Evolutionary conservation across 352 stramenopile genomes (phyloP), one percentile per base, ranked within the genome.

Genomic region (Hyaloperonospora brassicae): DNA sequence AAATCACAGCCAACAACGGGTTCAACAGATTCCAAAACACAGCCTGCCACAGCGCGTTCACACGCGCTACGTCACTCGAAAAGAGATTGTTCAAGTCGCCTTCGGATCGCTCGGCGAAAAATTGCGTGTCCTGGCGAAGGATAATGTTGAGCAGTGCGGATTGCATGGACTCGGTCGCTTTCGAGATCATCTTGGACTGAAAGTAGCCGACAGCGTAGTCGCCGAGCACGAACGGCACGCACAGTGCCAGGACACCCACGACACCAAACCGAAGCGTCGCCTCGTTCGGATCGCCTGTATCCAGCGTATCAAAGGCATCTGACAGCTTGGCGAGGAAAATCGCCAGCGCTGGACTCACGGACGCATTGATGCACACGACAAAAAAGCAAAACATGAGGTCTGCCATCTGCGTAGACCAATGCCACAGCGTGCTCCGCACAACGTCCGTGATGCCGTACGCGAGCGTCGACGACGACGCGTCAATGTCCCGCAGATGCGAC

Each of bases 171-270:
- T 91, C 79, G 0, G 81, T 92, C 14, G 84, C 84, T 63, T 92
- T 94, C 24, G 81, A 82, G 50, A 94, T 94, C 84, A 94, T 94
- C 48, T 94, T 94, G 49, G 79, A 90, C 66, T 94, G 84, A 67
- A 94, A 94, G 59, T 89, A 93, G 39, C 84, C 84, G 31, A 94
- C 82, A 1, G 76, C 70, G 59, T 91, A 91, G 64, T 94, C 76
- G n/a, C 81, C 84, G 23, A 94, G 64, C 36, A 90, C 81, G 54
- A 93, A 94, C 14, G 84, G 84, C 22, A 94, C 76, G 44, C 76
- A 90, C 9, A 94, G 59, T 0, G 72, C 76, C 36, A 94, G 54
- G 23, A 89, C 74, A 9, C 81, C 84, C 10, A 89, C 61, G 34
- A 94, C 75, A n/a, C 79, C 84, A 12, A 90, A 55, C 44, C 79